Evolutionary conservation across 257 asterid species (phyloP).

Genomic region (Solanum neorickii): DNA sequence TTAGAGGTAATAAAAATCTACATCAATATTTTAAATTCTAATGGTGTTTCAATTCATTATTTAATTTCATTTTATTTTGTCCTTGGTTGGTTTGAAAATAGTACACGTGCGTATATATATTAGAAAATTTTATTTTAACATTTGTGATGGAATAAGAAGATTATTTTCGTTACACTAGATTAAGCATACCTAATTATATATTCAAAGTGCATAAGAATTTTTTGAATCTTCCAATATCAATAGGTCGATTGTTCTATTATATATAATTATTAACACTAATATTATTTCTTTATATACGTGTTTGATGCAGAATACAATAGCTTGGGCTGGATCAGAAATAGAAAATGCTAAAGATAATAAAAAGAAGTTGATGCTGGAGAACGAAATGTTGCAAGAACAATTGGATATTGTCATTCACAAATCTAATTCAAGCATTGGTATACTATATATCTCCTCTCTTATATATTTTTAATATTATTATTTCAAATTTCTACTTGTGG

Average conservation of each 20-base stretch:
- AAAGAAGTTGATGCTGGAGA: neutral
- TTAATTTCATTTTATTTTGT: neutral
- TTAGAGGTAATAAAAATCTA: conserved; percentile 14
- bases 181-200: neutral
- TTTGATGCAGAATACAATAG: neutral
- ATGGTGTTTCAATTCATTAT: neutral
- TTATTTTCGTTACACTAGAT: neutral
- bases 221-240: neutral
- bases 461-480: neutral
- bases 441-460: neutral
- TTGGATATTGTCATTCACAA: neutral
- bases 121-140: too few relatives aligned
- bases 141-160: neutral
- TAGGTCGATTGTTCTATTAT: neutral
- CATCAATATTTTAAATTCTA: neutral
- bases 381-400: neutral
- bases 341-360: neutral
- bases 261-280: neutral
- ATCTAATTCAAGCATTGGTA: neutral
- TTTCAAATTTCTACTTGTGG: neutral
- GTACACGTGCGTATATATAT: too few relatives aligned
- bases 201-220: neutral
- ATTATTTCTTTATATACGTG: neutral
- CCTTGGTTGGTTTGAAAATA: neutral
- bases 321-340: neutral